Conservation (phyloP, 2,329 filamentous ascomycete genomes). For the Leptodontidium sp. region DNA sequence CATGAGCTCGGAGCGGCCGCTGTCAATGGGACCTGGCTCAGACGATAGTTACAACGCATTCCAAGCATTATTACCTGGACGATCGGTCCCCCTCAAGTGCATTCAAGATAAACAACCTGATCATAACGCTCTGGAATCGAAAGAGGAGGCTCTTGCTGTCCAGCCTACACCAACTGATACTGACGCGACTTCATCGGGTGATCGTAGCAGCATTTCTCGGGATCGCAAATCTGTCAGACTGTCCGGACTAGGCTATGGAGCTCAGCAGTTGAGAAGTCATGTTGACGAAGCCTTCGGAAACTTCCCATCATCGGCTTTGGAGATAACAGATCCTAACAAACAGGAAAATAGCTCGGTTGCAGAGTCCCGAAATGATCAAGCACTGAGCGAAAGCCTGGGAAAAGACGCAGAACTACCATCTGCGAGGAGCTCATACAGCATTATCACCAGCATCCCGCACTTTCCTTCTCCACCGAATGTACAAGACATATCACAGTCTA, state of each 20-base stretch:
- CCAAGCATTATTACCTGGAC: background rate
- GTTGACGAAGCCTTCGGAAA: slow-evolving; percentile 43
- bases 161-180: background rate
- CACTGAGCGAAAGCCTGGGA: background rate
- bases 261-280: slow-evolving; percentile 38
- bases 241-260: slow-evolving; percentile 36
- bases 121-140: background rate
- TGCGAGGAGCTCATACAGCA: slow-evolving; percentile 26
- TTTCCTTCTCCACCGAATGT: slow-evolving; percentile 10
- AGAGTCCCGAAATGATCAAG: background rate
- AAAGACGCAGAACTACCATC: slow-evolving; percentile 19
- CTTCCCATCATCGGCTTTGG: slow-evolving; percentile 30
- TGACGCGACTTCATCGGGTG: background rate
- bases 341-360: background rate
- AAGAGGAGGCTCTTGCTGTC: background rate
- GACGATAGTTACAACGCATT: background rate
- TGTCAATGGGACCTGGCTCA: slow-evolving; percentile 2
- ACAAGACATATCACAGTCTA: background rate
- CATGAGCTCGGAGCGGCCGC: slow-evolving; percentile 34
- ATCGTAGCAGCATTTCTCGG: background rate
- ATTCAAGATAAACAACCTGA: background rate
- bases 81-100: background rate
- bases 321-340: slow-evolving; percentile 25
- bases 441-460: slow-evolving; percentile 19
- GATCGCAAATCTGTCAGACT: slow-evolving; percentile 30